Conservation (phyloP, 78 protist genomes). For the Pelomyxa schiedti region DNA sequence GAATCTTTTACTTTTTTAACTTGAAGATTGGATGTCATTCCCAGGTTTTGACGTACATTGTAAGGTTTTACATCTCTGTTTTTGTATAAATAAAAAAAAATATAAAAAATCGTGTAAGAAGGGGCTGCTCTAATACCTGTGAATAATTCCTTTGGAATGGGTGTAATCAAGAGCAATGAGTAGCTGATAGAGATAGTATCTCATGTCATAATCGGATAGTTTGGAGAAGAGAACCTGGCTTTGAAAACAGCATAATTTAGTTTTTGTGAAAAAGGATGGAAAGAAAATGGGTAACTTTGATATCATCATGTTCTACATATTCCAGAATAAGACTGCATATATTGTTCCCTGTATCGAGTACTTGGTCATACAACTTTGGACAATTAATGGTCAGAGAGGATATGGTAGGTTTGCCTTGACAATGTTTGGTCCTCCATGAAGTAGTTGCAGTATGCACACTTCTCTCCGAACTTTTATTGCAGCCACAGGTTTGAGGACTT, state of each 20-base stretch:
- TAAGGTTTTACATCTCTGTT: conserved; percentile 81
- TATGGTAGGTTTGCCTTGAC: too few relatives aligned
- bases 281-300: too few relatives aligned
- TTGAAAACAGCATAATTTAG: too few relatives aligned
- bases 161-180: conserved; percentile 35
- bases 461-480: conserved; percentile 81
- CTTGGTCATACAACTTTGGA: conserved; percentile 91
- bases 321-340: conserved; percentile 82
- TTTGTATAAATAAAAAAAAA: conserved; percentile 19
- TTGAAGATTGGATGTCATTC: too few relatives aligned
- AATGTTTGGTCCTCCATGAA: conserved; percentile 86
- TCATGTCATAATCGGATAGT: conserved; percentile 63
- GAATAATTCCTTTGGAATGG: background rate
- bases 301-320: conserved; percentile 77
- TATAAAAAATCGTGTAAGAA: too few relatives aligned
- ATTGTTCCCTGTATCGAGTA: conserved; percentile 71
- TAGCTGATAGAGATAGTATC: conserved; percentile 86
- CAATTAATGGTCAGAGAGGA: too few relatives aligned
- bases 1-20: too few relatives aligned
- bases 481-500: conserved; percentile 54
- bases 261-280: too few relatives aligned
- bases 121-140: too few relatives aligned
- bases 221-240: conserved; percentile 82
- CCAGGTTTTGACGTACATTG: too few relatives aligned
- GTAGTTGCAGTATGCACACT: conserved; percentile 78